A percentile compares a stretch with the other conserved stretches of the same genome.
Conservation (phyloP, 345 rosid species). For the Diplotaxis tenuifolia region DNA sequence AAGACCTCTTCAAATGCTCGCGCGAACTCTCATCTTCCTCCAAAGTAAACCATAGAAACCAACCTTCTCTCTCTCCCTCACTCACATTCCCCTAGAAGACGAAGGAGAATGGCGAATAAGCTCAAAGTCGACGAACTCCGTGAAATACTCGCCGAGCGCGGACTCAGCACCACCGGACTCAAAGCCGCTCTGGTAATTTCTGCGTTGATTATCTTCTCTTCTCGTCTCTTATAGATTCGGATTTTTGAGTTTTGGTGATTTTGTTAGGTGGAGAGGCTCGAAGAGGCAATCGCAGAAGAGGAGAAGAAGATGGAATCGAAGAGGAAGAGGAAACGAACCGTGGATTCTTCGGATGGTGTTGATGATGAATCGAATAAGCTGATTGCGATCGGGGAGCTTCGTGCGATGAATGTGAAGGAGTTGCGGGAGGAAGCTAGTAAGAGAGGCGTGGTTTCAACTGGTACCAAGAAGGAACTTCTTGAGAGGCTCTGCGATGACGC, state of each 20-base stretch:
- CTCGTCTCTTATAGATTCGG: neutral
- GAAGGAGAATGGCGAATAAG: conserved; percentile 46
- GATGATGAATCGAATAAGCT: conserved; percentile 43
- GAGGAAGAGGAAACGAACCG: conserved; percentile 52
- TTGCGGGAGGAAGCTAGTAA: conserved; percentile 67
- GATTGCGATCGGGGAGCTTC: conserved; percentile 47
- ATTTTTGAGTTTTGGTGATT: neutral
- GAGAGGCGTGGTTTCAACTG: conserved; percentile 51
- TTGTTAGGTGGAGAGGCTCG: conserved; percentile 59
- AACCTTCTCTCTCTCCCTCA: neutral
- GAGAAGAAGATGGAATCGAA: conserved; percentile 21
- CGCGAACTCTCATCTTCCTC: conserved; percentile 21
- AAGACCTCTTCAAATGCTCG: conserved; percentile 23
- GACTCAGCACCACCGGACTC: conserved; percentile 61
- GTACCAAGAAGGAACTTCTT: conserved; percentile 66
- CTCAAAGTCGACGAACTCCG: conserved; percentile 73
- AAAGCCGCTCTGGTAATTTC: conserved; percentile 53
- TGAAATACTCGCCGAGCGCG: conserved; percentile 60
- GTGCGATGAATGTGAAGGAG: conserved; percentile 59
- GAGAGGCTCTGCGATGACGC: conserved; percentile 55
- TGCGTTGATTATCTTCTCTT: neutral
- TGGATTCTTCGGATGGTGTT: conserved; percentile 16
- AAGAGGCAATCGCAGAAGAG: conserved; percentile 48
- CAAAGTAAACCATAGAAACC: conserved; percentile 1
- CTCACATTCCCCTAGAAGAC: conserved; percentile 2